These are phyloP conservation scores for Simplicillium aogashimaense DNA, from an alignment of 2,329 filamentous ascomycete species.

Conservation along the genomic window DNA sequence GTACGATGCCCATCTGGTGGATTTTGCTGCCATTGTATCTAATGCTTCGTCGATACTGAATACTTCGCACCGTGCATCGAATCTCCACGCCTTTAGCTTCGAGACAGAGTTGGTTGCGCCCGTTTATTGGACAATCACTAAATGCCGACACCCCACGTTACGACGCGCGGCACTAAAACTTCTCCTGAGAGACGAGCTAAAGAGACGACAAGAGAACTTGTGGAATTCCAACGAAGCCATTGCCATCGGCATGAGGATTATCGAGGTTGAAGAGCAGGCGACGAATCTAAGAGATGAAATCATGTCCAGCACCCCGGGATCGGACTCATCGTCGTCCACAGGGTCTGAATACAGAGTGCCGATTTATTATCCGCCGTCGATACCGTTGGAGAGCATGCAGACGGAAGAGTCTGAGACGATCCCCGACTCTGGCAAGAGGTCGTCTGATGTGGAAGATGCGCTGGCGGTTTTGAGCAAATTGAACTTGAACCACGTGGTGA, in stretches of 20 bases:
- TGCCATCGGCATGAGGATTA: constrained; percentile 21
- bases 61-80: constrained; percentile 2
- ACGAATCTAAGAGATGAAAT: background rate
- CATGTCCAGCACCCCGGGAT: background rate
- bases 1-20: constrained; percentile 22
- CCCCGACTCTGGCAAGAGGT: background rate
- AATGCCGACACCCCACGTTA: constrained; percentile 30
- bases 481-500: background rate
- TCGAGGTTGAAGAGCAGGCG: constrained; percentile 23
- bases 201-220: constrained; percentile 25
- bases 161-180: constrained; percentile 26
- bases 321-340: constrained; percentile 1
- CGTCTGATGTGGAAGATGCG: too few relatives aligned
- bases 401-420: constrained; percentile 1
- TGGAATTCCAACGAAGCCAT: constrained; percentile 24
- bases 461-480: background rate
- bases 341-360: constrained; percentile 1
- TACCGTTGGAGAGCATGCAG: background rate
- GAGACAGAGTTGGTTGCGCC: constrained; percentile 31
- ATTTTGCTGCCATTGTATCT: constrained; percentile 26
- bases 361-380: constrained; percentile 1
- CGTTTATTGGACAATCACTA: constrained; percentile 28
- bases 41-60: constrained; percentile 19
- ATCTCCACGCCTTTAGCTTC: constrained; percentile 24
- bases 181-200: constrained; percentile 19